These are phyloP conservation scores for Aspergillus novofumigatus DNA, from an alignment of 2,329 filamentous ascomycete genomes.

Conservation along the genomic window DNA sequence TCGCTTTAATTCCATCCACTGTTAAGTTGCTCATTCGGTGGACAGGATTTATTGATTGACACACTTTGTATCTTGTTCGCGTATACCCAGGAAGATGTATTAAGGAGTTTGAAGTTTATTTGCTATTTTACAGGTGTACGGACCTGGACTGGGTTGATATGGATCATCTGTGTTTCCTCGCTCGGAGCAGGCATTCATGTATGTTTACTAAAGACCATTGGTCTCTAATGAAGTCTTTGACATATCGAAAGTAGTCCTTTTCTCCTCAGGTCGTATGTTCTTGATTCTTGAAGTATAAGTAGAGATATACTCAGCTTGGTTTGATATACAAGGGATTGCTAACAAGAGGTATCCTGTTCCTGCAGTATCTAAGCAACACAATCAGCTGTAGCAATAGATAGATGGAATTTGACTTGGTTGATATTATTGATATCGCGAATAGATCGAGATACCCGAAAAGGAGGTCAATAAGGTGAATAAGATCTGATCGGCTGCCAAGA, in stretches of 20 bases:
- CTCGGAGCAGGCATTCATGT: not conserved
- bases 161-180: not conserved
- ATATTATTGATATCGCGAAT: not conserved
- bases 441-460: not conserved
- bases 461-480: not conserved
- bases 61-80: not conserved
- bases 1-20: not conserved
- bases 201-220: not conserved
- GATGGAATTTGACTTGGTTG: not conserved
- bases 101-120: not conserved
- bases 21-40: not conserved
- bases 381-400: too few relatives aligned
- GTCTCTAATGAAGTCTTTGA: too few relatives aligned
- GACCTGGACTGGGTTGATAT: not conserved
- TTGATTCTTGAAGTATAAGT: too few relatives aligned
- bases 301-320: not conserved
- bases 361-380: too few relatives aligned
- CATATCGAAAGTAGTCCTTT: too few relatives aligned
- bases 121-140: not conserved
- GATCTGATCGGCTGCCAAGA: not conserved
- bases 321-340: not conserved
- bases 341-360: not conserved
- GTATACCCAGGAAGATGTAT: not conserved
- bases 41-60: too few relatives aligned
- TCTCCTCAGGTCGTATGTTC: too few relatives aligned